These are phyloP conservation scores for Yamadazyma takamatsuzukensis DNA, from an alignment of 805 yeast genomes.

Conservation along the genomic window DNA sequence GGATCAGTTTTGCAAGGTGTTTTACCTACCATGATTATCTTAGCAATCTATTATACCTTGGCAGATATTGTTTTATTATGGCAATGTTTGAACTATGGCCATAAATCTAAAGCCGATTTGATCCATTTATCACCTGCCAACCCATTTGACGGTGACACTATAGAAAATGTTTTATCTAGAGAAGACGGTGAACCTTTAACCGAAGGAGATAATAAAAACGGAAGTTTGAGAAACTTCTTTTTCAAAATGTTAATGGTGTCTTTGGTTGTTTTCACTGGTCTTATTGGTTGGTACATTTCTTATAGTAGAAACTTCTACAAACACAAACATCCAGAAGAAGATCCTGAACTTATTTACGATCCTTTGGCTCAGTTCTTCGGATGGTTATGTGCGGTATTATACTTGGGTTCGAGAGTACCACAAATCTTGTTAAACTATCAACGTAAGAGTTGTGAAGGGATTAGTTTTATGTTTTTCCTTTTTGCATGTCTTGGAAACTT, in stretches of 20 bases:
- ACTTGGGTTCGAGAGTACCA: constrained; percentile 87
- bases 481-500: constrained; percentile 94
- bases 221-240: constrained; percentile 13
- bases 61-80: constrained; percentile 82
- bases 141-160: constrained; percentile 68
- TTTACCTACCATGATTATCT: constrained; percentile 87
- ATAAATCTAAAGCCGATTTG: constrained; percentile 57
- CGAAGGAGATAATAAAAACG: constrained; percentile 23
- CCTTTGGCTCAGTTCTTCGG: constrained; percentile 86
- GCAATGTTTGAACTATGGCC: constrained; percentile 81
- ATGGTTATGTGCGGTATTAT: constrained; percentile 68
- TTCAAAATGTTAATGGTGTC: constrained; percentile 51
- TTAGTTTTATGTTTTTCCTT: constrained; percentile 86
- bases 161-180: constrained; percentile 55
- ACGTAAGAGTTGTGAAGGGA: constrained; percentile 92
- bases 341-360: constrained; percentile 56
- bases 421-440: constrained; percentile 82
- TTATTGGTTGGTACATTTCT: constrained; percentile 82
- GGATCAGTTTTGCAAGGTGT: constrained; percentile 91
- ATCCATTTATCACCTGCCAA: constrained; percentile 87
- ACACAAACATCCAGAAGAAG: constrained; percentile 23
- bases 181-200: constrained; percentile 28
- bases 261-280: constrained; percentile 71
- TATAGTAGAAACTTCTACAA: constrained; percentile 45
- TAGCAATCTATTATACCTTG: constrained; percentile 87